Conservation (phyloP, 345 rosid species). For the Cardamine resedifolia region DNA sequence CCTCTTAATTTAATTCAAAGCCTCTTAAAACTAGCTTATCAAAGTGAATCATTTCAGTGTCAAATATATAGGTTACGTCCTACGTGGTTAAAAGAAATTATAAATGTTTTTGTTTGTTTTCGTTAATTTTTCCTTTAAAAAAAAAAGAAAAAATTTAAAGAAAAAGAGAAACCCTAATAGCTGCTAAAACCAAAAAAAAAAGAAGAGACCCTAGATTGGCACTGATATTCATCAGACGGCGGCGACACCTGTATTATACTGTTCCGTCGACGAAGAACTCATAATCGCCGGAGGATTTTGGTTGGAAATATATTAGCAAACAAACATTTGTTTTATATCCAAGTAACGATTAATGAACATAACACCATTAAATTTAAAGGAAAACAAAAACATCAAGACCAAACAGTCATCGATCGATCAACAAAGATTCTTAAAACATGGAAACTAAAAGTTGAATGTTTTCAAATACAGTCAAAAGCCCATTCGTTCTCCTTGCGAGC, state of each 20-base stretch:
- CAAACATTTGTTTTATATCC: too few species aligned
- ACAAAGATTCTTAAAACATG: background rate
- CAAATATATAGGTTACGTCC: too few species aligned
- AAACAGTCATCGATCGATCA: background rate
- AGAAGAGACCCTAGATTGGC: background rate
- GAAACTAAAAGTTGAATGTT: background rate
- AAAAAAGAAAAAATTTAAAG: too few species aligned
- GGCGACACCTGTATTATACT: too few species aligned
- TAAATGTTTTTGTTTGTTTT: too few species aligned
- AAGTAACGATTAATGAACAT: background rate
- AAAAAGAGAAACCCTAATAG: too few species aligned
- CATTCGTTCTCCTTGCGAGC: slow-evolving; percentile 58
- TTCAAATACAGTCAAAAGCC: slow-evolving; percentile 51
- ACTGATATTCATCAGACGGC: background rate
- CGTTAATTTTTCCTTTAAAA: too few species aligned
- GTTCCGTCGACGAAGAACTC: background rate
- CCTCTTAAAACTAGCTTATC: background rate
- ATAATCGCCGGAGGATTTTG: background rate
- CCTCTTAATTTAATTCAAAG: background rate
- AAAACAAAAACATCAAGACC: background rate
- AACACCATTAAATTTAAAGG: background rate
- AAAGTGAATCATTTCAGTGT: background rate
- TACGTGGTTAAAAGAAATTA: background rate
- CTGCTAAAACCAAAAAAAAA: too few species aligned
- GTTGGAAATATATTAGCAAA: background rate